These are phyloP conservation scores for Gossypium stocksii DNA, from an alignment of 345 rosid species.

Conservation along the genomic window DNA sequence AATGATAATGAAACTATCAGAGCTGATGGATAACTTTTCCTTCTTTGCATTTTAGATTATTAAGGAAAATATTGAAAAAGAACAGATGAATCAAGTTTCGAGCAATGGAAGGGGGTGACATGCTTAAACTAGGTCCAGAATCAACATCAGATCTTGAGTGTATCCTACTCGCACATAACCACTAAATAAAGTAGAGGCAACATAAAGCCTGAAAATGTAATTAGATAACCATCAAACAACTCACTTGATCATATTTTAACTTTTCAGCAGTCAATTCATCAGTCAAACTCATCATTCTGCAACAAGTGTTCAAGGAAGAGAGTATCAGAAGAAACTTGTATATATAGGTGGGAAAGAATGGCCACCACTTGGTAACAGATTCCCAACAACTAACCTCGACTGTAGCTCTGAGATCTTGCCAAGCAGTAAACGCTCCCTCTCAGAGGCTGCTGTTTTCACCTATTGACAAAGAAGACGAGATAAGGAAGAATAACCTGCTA, in stretches of 20 bases:
- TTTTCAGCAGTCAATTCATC: slow-evolving; percentile 75
- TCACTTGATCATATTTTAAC: slow-evolving; percentile 63
- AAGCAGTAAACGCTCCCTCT: slow-evolving; percentile 68
- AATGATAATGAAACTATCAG: slow-evolving; percentile 7
- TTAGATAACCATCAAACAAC: slow-evolving; percentile 14
- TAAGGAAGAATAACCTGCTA: neutral
- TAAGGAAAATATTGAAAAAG: neutral
- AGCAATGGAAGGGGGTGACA: neutral
- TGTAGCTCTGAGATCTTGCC: slow-evolving; percentile 67
- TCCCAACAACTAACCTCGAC: slow-evolving; percentile 49
- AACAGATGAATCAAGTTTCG: neutral
- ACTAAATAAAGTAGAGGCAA: neutral
- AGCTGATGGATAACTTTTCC: neutral
- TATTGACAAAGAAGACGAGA: slow-evolving; percentile 28
- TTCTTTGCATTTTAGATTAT: neutral
- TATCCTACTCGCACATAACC: neutral
- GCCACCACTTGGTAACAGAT: neutral
- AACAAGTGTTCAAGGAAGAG: slow-evolving; percentile 8
- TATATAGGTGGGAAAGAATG: slow-evolving; percentile 7
- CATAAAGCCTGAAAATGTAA: neutral
- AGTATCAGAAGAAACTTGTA: slow-evolving; percentile 14
- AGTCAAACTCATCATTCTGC: slow-evolving; percentile 67
- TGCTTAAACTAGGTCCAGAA: neutral
- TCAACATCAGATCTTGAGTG: neutral
- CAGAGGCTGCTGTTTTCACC: slow-evolving; percentile 56